Conservation (phyloP, 768 basidiomycete species). For the Crepidotus variabilis region DNA sequence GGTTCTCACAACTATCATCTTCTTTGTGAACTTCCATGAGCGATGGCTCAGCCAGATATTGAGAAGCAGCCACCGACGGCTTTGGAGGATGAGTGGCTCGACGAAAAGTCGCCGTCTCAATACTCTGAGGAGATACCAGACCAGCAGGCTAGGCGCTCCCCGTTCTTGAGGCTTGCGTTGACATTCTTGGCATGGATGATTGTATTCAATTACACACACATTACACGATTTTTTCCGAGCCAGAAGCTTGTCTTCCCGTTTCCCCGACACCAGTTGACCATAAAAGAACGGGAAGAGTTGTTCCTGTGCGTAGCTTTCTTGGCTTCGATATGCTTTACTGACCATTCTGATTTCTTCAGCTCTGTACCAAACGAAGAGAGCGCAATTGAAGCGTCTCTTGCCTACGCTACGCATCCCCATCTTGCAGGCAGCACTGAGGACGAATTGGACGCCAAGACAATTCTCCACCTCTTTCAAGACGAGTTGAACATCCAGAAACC, state of each 20-base stretch:
- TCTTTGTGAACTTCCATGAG: constrained; percentile 30
- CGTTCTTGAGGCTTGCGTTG: background rate
- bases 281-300: constrained; percentile 26
- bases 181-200: background rate
- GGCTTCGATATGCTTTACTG: background rate
- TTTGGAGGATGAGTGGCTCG: too few species aligned
- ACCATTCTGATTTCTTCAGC: constrained; percentile 4
- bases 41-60: constrained; percentile 21
- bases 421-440: constrained; percentile 65
- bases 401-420: constrained; percentile 67
- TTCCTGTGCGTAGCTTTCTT: constrained; percentile 22
- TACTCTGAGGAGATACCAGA: background rate
- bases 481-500: constrained; percentile 52
- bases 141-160: background rate
- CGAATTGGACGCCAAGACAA: constrained; percentile 56
- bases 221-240: background rate
- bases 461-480: constrained; percentile 65
- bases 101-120: too few species aligned
- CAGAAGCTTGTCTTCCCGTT: constrained; percentile 6
- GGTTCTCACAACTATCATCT: constrained; percentile 31
- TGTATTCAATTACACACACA: background rate
- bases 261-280: constrained; percentile 15
- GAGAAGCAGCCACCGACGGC: constrained; percentile 10
- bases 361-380: constrained; percentile 51
- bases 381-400: constrained; percentile 52